These are phyloP conservation scores for Rhytidiadelphus loreus DNA, from an alignment of 225 moss, liverwort and hornwort genomes.

Conservation along the genomic window DNA sequence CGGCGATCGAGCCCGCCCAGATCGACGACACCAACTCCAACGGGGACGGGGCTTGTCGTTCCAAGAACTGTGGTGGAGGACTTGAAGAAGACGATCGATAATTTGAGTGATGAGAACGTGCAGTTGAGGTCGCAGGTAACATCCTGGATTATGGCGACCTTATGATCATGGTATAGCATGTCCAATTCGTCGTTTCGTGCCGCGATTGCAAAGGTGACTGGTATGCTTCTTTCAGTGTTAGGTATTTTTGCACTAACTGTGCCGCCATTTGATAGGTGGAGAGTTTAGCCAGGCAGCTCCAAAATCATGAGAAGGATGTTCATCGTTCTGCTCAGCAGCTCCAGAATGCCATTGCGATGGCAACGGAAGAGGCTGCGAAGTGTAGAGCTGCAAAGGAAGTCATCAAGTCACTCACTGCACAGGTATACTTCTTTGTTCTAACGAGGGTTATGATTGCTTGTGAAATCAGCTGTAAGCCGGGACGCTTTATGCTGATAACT, in stretches of 20 bases:
- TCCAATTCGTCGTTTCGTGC: neutral
- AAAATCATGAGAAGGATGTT: constrained; percentile 33
- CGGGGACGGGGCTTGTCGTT: constrained; percentile 62
- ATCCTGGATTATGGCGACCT: neutral
- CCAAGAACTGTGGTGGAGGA: constrained; percentile 88
- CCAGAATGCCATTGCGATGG: constrained; percentile 39
- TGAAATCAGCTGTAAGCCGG: neutral
- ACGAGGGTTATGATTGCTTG: neutral
- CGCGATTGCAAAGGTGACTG: neutral
- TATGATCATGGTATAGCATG: neutral
- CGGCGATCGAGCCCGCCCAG: constrained; percentile 88
- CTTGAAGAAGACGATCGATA: constrained; percentile 85
- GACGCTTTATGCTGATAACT: neutral
- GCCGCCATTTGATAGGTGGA: constrained; percentile 21
- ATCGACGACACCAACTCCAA: constrained; percentile 93
- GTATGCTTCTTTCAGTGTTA: neutral
- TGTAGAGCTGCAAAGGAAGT: constrained; percentile 51
- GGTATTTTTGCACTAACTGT: neutral
- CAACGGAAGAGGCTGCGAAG: constrained; percentile 44
- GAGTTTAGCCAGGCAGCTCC: constrained; percentile 27
- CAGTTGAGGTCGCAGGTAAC: constrained; percentile 77
- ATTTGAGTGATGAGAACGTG: constrained; percentile 73
- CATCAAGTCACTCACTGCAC: constrained; percentile 48
- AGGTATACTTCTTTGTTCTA: constrained; percentile 18
- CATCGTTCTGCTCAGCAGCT: constrained; percentile 35